These are phyloP conservation scores for Teratosphaeria viscida DNA, from an alignment of 2,329 filamentous ascomycete genomes.

Conservation along the genomic window DNA sequence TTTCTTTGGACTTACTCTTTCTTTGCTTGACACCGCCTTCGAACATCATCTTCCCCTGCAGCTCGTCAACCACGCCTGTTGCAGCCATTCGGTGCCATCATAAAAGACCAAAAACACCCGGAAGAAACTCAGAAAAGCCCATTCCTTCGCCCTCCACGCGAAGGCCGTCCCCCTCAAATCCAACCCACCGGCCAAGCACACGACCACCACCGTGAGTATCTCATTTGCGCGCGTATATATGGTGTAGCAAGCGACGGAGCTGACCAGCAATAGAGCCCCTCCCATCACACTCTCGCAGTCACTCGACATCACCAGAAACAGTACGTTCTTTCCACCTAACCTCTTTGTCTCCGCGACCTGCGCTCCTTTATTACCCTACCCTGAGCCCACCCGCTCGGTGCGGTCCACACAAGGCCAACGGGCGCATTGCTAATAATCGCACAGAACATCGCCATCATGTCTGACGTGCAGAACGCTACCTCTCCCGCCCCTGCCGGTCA, in stretches of 20 bases:
- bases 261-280: not conserved
- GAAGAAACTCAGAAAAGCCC: conserved; percentile 27
- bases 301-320: not conserved
- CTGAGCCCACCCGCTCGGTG: not conserved
- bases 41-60: conserved; percentile 3
- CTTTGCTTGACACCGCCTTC: not conserved
- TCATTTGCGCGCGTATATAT: not conserved
- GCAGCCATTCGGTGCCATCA: conserved; percentile 1
- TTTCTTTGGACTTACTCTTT: not conserved
- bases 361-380: not conserved
- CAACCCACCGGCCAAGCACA: not conserved
- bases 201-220: not conserved
- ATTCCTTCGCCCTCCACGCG: conserved; percentile 14
- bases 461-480: conserved; percentile 36
- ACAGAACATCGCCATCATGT: conserved; percentile 20
- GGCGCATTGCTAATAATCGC: not conserved
- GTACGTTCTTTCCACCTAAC: not conserved
- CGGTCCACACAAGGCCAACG: not conserved
- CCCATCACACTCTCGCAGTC: not conserved
- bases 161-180: conserved; percentile 10
- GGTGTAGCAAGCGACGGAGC: not conserved
- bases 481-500: conserved; percentile 61
- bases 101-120: conserved; percentile 29
- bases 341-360: not conserved
- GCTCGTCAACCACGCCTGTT: not conserved